Base-by-base conservation (phyloP, 441 rosid genomes). In the Bruguiera hainesii region DNA sequence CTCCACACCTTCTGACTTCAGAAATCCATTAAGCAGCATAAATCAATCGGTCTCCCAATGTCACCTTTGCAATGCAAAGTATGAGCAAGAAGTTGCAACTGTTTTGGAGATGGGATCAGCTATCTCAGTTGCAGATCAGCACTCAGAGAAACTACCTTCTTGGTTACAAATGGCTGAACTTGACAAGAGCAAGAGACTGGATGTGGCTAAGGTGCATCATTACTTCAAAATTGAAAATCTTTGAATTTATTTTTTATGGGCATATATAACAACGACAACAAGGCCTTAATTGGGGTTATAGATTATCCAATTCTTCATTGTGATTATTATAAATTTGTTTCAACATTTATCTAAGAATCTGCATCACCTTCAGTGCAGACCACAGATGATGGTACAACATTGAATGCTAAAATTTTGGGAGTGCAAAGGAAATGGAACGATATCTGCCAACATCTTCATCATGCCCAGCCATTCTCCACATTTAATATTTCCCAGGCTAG, bases 381-480 rank as follows among this genome's bases (percentile, higher is more conserved):
- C 70, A 85, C 67, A 76, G 87, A 78, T 78, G 88, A 81, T 75
- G 79, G 81, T 74, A 61, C 68, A 35, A 50, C 73, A 59, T 72
- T 65, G 82, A 81, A 77, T 69, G 67, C 83, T 66, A 81, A 57
- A 56, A 61, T 85, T 58, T 62, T 52, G 21, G 81, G 73, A 50
- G 63, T 86, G 69, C 89, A 78, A 72, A 87, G 63, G 72, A 89
- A 87, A 75, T 88, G 87, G 90, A 78, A 82, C n/a, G 88, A 82
- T 52, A 82, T 72, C 63, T 88, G 87, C 65, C 84, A 78, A 37
- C 76, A 78, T 33, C 82, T 79, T 63, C 95, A 87, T 69, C 85
- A 78, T 35, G 64, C 71, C 63, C 80, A 81, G 18, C 58, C 58
- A 3, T 71, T 82, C 62, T 79, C 79, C 15, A 76, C 65, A 16